A percentile compares a stretch with the other conserved stretches of the same genome.
Evolutionary conservation across 148 eudicot genomes (phyloP).

Genomic region (Diospyros lotus): DNA sequence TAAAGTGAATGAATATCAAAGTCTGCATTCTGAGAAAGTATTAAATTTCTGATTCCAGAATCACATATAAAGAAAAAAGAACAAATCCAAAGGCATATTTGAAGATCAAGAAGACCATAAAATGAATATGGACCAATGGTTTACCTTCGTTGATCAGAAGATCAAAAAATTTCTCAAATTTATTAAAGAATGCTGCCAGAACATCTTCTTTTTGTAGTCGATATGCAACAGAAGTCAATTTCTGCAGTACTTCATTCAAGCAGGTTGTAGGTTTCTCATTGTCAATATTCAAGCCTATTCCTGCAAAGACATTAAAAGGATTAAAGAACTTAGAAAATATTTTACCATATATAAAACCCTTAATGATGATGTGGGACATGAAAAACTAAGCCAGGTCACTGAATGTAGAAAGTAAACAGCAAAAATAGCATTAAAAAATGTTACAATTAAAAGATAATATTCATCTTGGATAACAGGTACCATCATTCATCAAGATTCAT

Average conservation of each 20-base stretch:
- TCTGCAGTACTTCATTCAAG: conserved; percentile 64
- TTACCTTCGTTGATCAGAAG: conserved; percentile 60
- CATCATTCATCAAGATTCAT: background rate
- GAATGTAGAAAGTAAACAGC: background rate
- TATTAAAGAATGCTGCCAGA: conserved; percentile 76
- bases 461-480: background rate
- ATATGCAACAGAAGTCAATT: conserved; percentile 37
- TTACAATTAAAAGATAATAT: background rate
- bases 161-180: conserved; percentile 69
- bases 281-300: conserved; percentile 90
- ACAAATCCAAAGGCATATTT: background rate
- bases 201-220: conserved; percentile 67
- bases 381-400: background rate
- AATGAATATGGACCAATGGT: background rate
- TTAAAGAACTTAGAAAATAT: background rate
- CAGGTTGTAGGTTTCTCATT: conserved; percentile 75
- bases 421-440: background rate
- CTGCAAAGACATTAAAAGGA: conserved; percentile 33
- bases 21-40: too few species aligned
- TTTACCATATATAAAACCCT: background rate
- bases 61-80: too few species aligned
- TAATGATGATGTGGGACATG: background rate
- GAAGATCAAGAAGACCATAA: background rate
- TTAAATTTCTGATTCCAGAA: too few species aligned
- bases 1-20: too few species aligned